Conservation (phyloP, 495 filamentous ascomycete species). For the Terfezia boudieri region DNA sequence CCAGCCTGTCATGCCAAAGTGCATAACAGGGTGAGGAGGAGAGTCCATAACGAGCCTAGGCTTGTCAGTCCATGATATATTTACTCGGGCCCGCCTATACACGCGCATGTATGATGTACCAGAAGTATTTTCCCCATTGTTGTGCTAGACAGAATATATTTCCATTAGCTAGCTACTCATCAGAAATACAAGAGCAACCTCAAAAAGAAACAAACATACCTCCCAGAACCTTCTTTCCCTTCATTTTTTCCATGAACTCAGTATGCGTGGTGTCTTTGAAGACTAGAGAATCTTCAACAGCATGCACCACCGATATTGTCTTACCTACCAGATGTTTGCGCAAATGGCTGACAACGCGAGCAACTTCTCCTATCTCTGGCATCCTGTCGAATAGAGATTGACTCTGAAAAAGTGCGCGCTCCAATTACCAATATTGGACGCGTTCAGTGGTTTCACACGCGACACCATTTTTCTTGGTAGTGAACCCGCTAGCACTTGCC, state of each 20-base stretch:
- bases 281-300: constrained; percentile 55
- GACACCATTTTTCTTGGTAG: too few species aligned
- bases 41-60: constrained; percentile 36
- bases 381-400: constrained; percentile 12
- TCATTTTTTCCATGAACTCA: constrained; percentile 47
- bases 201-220: not conserved
- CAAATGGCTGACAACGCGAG: constrained; percentile 66
- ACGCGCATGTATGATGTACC: constrained; percentile 20
- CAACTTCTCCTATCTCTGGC: constrained; percentile 73
- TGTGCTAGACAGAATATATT: constrained; percentile 36
- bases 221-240: constrained; percentile 39
- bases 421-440: too few species aligned
- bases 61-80: not conserved
- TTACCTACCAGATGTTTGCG: constrained; percentile 61
- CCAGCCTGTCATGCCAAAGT: constrained; percentile 54
- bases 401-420: too few species aligned
- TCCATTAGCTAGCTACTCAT: not conserved
- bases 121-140: constrained; percentile 93
- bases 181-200: not conserved
- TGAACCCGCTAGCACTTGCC: too few species aligned
- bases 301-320: constrained; percentile 45
- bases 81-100: too few species aligned
- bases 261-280: constrained; percentile 65
- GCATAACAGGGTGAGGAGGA: constrained; percentile 72
- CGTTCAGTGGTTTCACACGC: too few species aligned